Conservation (phyloP, 1,284 basidiomycete genomes). For the Cryptococcus jaspeensis region DNA sequence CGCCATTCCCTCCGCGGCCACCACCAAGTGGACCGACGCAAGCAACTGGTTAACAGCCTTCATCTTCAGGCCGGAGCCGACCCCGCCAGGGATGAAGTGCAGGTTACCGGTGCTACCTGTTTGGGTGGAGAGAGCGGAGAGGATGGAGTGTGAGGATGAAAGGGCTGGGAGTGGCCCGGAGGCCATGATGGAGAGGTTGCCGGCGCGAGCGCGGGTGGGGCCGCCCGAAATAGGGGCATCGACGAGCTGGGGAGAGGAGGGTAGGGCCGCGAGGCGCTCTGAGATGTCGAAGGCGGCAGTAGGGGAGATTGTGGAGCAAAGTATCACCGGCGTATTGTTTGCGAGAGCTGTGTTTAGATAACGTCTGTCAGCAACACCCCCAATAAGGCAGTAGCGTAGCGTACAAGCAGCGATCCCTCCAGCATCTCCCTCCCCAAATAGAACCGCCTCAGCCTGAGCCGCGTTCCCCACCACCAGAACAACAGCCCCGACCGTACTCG, state of each 20-base stretch:
- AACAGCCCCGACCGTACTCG: slow-evolving; percentile 21
- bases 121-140: slow-evolving; percentile 29
- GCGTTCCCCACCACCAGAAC: slow-evolving; percentile 28
- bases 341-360: slow-evolving; percentile 22
- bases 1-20: slow-evolving; percentile 47
- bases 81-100: slow-evolving; percentile 41
- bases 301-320: slow-evolving; percentile 46
- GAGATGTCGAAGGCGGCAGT: slow-evolving; percentile 29
- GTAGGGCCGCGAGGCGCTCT: slow-evolving; percentile 12
- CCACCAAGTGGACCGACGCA: slow-evolving; percentile 44
- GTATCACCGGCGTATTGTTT: slow-evolving; percentile 36
- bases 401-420: slow-evolving; percentile 22
- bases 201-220: slow-evolving; percentile 31
- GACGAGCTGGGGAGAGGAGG: slow-evolving; percentile 31
- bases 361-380: slow-evolving; percentile 6
- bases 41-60: slow-evolving; percentile 46
- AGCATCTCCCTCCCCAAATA: slow-evolving; percentile 24
- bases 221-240: slow-evolving; percentile 49
- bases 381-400: neutral
- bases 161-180: slow-evolving; percentile 31
- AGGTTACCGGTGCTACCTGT: slow-evolving; percentile 26
- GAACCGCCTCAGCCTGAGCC: slow-evolving; percentile 23
- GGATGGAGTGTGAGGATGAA: slow-evolving; percentile 22
- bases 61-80: slow-evolving; percentile 32
- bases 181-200: slow-evolving; percentile 45